Conservation (phyloP, 192 early-diverging fungal species). For the Coemansia erecta region DNA sequence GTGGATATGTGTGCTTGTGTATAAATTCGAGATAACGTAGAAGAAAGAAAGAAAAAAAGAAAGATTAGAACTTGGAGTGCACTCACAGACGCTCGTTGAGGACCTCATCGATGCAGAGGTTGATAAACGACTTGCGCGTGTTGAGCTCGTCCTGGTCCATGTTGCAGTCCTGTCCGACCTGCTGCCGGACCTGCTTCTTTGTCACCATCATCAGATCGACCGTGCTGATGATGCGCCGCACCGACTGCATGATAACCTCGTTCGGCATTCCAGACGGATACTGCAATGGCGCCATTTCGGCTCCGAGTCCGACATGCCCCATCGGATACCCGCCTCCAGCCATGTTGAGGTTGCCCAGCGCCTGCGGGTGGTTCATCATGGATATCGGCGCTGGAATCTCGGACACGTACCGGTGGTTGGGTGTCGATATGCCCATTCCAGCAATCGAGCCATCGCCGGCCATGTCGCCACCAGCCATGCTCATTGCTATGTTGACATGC, state of each 20-base stretch:
- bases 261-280: conserved; percentile 59
- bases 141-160: conserved; percentile 73
- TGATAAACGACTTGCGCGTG: conserved; percentile 84
- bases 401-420: conserved; percentile 16
- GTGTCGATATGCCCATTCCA: conserved; percentile 18
- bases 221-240: conserved; percentile 74
- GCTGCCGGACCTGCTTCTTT: conserved; percentile 96
- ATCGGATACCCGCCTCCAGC: conserved; percentile 5
- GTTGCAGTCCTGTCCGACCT: conserved; percentile 76
- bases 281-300: conserved; percentile 17
- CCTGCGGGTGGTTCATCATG: background rate
- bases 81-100: conserved; percentile 45
- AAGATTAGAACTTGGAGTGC: background rate
- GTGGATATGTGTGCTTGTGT: background rate
- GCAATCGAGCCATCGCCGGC: conserved; percentile 21
- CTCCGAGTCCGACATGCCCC: conserved; percentile 8
- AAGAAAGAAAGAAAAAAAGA: background rate
- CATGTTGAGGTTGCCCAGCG: background rate
- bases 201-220: conserved; percentile 98
- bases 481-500: conserved; percentile 36
- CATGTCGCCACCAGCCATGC: conserved; percentile 34
- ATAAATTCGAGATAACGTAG: background rate
- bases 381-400: conserved; percentile 7
- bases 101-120: conserved; percentile 72
- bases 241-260: conserved; percentile 69